Evolutionary conservation across 768 basidiomycete species (phyloP).

Genomic region (Collybia mongolica): DNA sequence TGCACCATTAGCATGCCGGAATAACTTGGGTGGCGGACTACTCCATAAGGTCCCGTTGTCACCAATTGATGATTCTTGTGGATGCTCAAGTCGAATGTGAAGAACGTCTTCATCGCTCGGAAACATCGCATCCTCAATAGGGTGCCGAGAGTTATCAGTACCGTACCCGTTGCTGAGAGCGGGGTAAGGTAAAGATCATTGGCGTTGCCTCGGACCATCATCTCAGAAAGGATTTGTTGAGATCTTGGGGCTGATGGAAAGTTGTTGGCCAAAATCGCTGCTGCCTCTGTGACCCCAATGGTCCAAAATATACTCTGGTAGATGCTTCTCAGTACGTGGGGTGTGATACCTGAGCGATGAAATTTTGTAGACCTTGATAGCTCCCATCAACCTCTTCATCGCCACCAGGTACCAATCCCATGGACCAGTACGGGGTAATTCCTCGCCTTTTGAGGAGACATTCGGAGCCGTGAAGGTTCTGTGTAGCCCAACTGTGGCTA

Average conservation of each 20-base stretch:
- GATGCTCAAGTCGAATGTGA: constrained; percentile 13
- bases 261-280: background rate
- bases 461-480: background rate
- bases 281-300: background rate
- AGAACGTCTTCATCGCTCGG: constrained; percentile 28
- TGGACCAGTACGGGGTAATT: background rate
- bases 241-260: background rate
- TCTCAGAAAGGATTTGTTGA: background rate
- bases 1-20: background rate
- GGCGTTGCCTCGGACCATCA: background rate
- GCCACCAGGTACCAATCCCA: background rate
- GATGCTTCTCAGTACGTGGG: too few species aligned
- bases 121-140: constrained; percentile 35
- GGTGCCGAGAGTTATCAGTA: constrained; percentile 24
- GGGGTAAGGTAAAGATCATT: constrained; percentile 13
- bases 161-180: constrained; percentile 27
- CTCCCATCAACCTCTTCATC: too few species aligned
- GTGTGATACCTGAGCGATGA: too few species aligned
- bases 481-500: background rate
- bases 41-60: constrained; percentile 7
- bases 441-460: background rate
- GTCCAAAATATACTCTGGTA: constrained; percentile 4
- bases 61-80: constrained; percentile 3
- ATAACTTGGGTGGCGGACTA: constrained; percentile 10
- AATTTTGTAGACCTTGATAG: too few species aligned